Evolutionary conservation across 1,284 basidiomycete species (phyloP).

Genomic region (Leccinum insolens): DNA sequence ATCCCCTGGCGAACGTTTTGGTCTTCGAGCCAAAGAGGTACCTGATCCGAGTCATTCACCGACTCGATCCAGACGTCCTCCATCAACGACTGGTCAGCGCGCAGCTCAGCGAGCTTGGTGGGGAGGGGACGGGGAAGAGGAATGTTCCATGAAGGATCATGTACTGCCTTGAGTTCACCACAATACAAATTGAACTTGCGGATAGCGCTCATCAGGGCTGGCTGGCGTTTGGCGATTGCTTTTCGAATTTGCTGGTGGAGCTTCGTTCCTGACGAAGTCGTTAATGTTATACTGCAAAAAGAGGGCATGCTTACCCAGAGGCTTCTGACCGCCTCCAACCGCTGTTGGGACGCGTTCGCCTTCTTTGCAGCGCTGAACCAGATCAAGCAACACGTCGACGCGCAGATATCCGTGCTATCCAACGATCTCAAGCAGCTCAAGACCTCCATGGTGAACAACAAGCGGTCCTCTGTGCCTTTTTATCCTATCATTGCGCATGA

Average conservation of each 20-base stretch:
- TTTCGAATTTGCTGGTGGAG: background rate
- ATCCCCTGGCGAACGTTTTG: no score
- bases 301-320: constrained; percentile 30
- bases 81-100: constrained; percentile 34
- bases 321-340: constrained; percentile 30
- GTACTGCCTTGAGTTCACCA: background rate
- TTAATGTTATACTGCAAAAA: background rate
- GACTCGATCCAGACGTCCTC: constrained; percentile 39
- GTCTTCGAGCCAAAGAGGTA: no score
- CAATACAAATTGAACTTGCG: background rate
- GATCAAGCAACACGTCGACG: no score
- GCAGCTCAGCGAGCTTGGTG: constrained; percentile 27
- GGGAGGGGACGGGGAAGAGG: background rate
- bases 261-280: background rate
- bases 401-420: no score
- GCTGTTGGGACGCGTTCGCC: no score
- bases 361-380: no score
- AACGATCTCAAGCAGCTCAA: no score
- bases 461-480: no score
- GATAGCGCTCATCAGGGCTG: background rate
- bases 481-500: no score
- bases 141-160: background rate
- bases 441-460: no score
- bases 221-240: background rate
- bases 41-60: no score